Evolutionary conservation across 139 green algal species (phyloP).

Genomic region (Microglena sp.): DNA sequence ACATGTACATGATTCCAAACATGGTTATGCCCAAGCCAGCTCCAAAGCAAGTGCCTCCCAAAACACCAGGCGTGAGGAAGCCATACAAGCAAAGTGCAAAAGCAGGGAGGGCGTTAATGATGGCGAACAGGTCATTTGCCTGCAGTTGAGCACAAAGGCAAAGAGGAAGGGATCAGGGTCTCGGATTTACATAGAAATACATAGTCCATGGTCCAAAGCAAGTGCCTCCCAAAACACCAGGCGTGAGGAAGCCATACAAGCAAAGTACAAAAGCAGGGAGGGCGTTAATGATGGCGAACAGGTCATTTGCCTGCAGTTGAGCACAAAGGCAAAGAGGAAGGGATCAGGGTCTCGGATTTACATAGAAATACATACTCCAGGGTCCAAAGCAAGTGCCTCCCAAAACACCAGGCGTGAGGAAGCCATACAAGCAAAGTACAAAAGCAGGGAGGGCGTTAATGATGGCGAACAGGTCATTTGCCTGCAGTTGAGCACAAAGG

Average conservation of each 20-base stretch:
- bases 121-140: constrained; percentile 91
- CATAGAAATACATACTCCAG: no score
- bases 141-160: no score
- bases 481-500: constrained; percentile 23
- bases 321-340: no score
- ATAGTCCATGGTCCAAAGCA: no score
- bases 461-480: constrained; percentile 93
- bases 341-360: no score
- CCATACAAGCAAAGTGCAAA: constrained; percentile 84
- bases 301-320: constrained; percentile 69
- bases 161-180: no score
- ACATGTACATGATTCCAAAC: constrained; percentile 98
- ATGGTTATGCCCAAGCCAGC: constrained; percentile 92
- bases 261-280: constrained; percentile 83
- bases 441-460: constrained; percentile 88
- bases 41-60: constrained; percentile 78
- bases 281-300: constrained; percentile 89
- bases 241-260: constrained; percentile 82
- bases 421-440: constrained; percentile 79
- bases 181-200: no score
- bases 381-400: constrained; percentile 81
- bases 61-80: constrained; percentile 70
- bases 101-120: constrained; percentile 85
- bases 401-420: constrained; percentile 65
- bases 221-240: constrained; percentile 57